phyloP scores from a whole-genome alignment of 2,329 filamentous ascomycete species.

The Fusarium goolgardi region DNA sequence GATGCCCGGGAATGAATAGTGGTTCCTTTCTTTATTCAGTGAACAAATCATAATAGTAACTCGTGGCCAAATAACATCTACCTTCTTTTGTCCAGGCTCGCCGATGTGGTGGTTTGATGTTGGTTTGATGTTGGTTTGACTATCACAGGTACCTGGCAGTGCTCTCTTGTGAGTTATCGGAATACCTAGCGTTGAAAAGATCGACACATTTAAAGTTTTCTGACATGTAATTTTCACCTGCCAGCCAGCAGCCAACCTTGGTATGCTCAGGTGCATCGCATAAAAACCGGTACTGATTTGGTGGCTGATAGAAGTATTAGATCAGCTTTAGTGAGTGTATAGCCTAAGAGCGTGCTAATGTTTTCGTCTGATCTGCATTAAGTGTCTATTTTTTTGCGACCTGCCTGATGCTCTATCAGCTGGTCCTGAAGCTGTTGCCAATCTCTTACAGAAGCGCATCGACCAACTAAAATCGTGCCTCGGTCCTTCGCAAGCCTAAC shows the following conservation, averaged over 20 bases:
- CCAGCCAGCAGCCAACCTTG: no score
- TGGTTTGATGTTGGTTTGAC: not conserved
- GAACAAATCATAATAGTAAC: not conserved
- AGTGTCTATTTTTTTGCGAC: no score
- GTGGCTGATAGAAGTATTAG: no score
- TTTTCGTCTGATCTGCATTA: no score
- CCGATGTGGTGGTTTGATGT: not conserved
- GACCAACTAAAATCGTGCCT: constrained; percentile 28
- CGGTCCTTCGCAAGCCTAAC: constrained; percentile 24
- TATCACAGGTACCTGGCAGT: not conserved
- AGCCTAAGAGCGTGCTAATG: no score
- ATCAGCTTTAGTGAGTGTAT: no score
- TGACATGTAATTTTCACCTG: not conserved
- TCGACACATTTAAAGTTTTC: not conserved
- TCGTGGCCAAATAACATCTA: not conserved
- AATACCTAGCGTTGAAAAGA: not conserved
- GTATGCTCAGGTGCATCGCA: no score
- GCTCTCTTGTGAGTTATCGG: not conserved
- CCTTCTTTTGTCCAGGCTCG: not conserved
- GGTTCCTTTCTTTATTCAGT: not conserved
- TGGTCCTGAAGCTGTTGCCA: not conserved
- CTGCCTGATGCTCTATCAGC: not conserved
- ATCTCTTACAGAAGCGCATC: not conserved
- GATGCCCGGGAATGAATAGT: not conserved
- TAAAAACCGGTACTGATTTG: no score